Evolutionary conservation across 768 basidiomycete species (phyloP), one percentile per base, ranked within the genome.

Genomic region (Gelatoporia subvermispora): DNA sequence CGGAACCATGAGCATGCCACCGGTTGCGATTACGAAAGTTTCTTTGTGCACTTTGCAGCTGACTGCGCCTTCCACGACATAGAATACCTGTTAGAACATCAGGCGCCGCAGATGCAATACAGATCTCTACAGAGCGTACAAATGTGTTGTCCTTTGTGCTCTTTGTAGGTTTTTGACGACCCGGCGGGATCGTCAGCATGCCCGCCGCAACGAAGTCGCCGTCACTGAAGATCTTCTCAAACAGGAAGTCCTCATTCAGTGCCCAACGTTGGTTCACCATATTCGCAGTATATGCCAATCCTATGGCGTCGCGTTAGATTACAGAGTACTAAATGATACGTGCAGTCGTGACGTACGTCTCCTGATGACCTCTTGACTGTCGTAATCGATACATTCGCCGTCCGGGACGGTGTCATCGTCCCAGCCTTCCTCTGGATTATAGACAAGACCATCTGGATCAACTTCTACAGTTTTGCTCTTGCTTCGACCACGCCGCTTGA

Each of bases 121-220:
- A 4, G 17, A 4, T 15, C 25, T 2, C 4, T 46, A 35, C 37
- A 31, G 17, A 38, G 4, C 88, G 56, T 53, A 93, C 91, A 63
- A 89, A 94, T 21, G 90, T 90, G 57, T 98, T 99, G 60, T 98
- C 96, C 62, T 88, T 93, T 1, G 93, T 82, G 20, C 79, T 77
- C 64, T 98, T 98, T 50, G 78, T 82, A 13, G 88, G 88, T 66
- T 99, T 99, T 51, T 78, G 73, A n/a, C 79, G 78, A 7, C 78
- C 72, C 1, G 87, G 80, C 3, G 92, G 92, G 35, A 98, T 86
- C 45, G 78, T 73, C 39, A 98, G 73, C 53, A 93, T 81, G 0
- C 96, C 96, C 24, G 91, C 86, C 1, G 93, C 95, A 51, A 97
- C 82, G 62, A 90, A 97, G 39, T 89, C 82, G 40, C 82, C 88